A percentile compares a stretch with the other conserved stretches of the same genome.
These are phyloP conservation scores for Geum urbanum DNA, from an alignment of 306 rosid genomes.

Conservation along the genomic window DNA sequence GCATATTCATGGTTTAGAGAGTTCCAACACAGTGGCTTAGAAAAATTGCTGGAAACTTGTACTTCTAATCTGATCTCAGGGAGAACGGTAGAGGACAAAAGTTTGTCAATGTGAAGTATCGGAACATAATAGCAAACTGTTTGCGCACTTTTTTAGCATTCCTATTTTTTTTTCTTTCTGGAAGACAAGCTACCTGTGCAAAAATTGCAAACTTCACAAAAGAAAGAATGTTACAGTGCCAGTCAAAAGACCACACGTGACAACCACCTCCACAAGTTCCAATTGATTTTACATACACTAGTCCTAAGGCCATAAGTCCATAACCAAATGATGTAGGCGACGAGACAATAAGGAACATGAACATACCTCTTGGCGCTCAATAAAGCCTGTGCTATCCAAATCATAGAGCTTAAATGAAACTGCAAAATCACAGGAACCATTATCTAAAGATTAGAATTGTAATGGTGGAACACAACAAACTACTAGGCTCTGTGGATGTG, in stretches of 20 bases:
- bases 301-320: neutral
- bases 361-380: constrained; percentile 81
- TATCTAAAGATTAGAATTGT: neutral
- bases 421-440: constrained; percentile 26
- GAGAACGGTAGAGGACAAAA: neutral
- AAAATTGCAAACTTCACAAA: neutral
- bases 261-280: constrained; percentile 3
- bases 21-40: neutral
- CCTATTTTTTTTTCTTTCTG: neutral
- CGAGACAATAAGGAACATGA: neutral
- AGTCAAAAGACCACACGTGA: neutral
- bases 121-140: neutral
- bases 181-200: neutral
- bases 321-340: neutral
- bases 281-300: neutral
- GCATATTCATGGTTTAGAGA: too few species aligned
- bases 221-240: neutral
- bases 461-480: constrained; percentile 7
- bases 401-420: constrained; percentile 89
- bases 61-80: neutral
- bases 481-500: neutral
- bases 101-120: neutral
- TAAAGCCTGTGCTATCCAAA: constrained; percentile 65
- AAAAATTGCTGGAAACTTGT: neutral
- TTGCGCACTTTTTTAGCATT: neutral